These are phyloP conservation scores for Sugiyamaella sp. DNA, from an alignment of 1,139 yeast genomes.

Conservation along the genomic window DNA sequence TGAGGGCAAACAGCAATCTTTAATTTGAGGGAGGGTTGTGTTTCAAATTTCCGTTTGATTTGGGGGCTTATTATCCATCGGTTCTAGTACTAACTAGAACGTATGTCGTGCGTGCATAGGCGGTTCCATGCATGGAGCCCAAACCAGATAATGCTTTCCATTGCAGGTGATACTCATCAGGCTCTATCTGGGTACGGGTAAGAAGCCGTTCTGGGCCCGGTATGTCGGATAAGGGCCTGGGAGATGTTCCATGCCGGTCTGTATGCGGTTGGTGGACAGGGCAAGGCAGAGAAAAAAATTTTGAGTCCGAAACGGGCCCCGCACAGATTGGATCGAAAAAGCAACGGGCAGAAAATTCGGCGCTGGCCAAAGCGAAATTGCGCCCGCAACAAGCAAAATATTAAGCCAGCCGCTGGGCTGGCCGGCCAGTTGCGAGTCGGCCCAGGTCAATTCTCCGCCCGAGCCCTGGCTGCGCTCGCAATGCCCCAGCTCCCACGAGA, in stretches of 20 bases:
- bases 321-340: neutral
- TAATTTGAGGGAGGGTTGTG: too few species aligned
- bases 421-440: too few species aligned
- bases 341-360: neutral
- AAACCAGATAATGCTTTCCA: neutral
- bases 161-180: neutral
- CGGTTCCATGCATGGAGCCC: neutral
- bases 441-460: too few species aligned
- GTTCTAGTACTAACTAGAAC: too few species aligned
- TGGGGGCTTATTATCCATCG: too few species aligned
- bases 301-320: too few species aligned
- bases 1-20: too few species aligned
- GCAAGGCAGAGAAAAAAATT: neutral
- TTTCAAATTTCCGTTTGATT: neutral
- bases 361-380: too few species aligned
- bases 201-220: neutral
- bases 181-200: slow-evolving; percentile 3
- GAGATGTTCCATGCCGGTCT: slow-evolving; percentile 4
- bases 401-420: too few species aligned
- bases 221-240: neutral
- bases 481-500: too few species aligned
- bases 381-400: too few species aligned
- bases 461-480: too few species aligned
- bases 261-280: neutral
- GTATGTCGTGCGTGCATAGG: neutral